Evolutionary conservation across 2,329 filamentous ascomycete genomes (phyloP).

Genomic region (Diaporthe destruens): DNA sequence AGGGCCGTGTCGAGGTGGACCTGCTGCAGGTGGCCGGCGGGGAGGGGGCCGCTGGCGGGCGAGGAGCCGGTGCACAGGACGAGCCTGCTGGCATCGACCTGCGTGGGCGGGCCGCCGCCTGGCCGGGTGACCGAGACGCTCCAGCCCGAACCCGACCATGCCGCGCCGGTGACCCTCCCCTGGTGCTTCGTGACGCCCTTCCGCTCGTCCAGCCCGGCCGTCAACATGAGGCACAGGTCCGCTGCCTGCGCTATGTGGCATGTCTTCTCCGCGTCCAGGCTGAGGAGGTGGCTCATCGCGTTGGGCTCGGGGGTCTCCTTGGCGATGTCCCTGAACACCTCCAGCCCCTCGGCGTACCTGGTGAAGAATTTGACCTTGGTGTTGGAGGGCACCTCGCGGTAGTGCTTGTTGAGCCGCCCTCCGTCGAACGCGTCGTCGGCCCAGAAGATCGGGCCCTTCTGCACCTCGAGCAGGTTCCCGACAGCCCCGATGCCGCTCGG

Average conservation of each 20-base stretch:
- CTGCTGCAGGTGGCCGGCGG: constrained; percentile 52
- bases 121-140: constrained; percentile 38
- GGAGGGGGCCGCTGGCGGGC: constrained; percentile 59
- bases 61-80: constrained; percentile 71
- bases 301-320: constrained; percentile 62
- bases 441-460: constrained; percentile 65
- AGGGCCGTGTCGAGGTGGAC: constrained; percentile 68
- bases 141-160: constrained; percentile 46
- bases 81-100: constrained; percentile 57
- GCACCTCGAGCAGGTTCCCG: constrained; percentile 71
- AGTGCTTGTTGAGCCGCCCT: constrained; percentile 64
- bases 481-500: constrained; percentile 66
- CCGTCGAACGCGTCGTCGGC: constrained; percentile 68
- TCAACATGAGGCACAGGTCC: constrained; percentile 63
- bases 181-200: constrained; percentile 55
- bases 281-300: constrained; percentile 64
- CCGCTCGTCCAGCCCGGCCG: constrained; percentile 56
- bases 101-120: constrained; percentile 44
- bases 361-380: constrained; percentile 72
- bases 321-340: constrained; percentile 65
- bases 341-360: constrained; percentile 65
- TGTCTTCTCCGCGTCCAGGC: constrained; percentile 67
- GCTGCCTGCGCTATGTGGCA: constrained; percentile 70
- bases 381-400: constrained; percentile 72
- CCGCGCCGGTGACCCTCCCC: constrained; percentile 55